Conservation (phyloP, 2,329 filamentous ascomycete genomes). For the Myriosclerotinia curreyana region DNA sequence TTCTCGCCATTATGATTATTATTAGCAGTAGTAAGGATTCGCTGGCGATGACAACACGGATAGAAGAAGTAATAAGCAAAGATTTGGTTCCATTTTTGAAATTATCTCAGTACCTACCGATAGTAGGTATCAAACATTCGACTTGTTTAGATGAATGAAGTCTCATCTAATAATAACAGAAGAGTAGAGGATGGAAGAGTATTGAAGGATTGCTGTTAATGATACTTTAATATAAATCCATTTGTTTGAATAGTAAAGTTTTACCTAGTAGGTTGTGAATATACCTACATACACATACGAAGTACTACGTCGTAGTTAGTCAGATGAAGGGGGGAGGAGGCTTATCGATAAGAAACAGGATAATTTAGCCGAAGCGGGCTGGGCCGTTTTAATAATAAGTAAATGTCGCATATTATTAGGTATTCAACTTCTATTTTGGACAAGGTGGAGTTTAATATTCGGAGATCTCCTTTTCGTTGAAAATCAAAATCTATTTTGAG, state of each 20-base stretch:
- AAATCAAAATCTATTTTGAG: slow-evolving; percentile 2
- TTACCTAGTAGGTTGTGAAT: no score
- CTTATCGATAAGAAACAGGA: slow-evolving; percentile 11
- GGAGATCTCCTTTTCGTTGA: neutral
- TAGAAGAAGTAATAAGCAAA: neutral
- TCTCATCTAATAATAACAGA: no score
- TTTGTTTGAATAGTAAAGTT: neutral
- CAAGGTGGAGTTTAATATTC: neutral
- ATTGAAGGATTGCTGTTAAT: slow-evolving; percentile 6
- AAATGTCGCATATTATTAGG: no score
- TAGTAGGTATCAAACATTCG: neutral
- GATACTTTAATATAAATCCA: slow-evolving; percentile 1
- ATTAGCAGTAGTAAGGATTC: neutral
- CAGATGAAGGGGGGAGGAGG: neutral
- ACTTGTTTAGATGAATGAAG: neutral
- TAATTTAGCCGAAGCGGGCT: neutral
- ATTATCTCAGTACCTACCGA: neutral
- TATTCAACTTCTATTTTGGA: neutral
- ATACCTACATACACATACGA: no score
- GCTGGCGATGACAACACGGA: neutral
- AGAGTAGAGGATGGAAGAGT: no score
- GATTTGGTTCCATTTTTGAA: slow-evolving; percentile 6
- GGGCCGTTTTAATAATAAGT: no score
- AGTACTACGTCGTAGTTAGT: no score
- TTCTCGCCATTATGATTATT: slow-evolving; percentile 18